Percentiles rank a stretch among this genome's conserved stretches.
phyloP scores from a whole-genome alignment of 805 yeast genomes.

The Scheffersomyces stipitis region DNA sequence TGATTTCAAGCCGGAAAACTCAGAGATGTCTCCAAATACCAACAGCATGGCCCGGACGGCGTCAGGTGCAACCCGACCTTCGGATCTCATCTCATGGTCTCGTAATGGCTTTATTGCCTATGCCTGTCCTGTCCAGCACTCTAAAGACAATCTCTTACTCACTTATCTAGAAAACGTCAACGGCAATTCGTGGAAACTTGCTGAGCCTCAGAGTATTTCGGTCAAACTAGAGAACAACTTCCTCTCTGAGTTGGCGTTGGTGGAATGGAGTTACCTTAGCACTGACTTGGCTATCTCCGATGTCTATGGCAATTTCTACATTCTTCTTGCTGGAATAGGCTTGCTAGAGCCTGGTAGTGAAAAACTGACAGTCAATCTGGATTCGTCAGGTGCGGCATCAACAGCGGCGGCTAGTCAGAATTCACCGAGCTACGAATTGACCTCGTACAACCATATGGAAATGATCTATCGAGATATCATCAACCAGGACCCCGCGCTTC shows the following conservation, averaged over 20 bases:
- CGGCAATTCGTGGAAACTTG: constrained; percentile 79
- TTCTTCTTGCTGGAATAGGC: constrained; percentile 43
- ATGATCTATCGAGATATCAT: constrained; percentile 46
- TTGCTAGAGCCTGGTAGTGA: constrained; percentile 31
- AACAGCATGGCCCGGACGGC: not conserved
- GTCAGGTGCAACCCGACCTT: not conserved
- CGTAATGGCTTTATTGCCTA: constrained; percentile 83
- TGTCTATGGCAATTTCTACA: constrained; percentile 57
- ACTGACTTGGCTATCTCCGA: constrained; percentile 83
- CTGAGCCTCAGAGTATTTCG: constrained; percentile 47
- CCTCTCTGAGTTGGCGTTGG: constrained; percentile 38
- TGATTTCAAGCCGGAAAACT: no score
- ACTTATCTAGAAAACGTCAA: constrained; percentile 72
- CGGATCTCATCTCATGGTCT: constrained; percentile 64
- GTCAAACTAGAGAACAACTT: constrained; percentile 26
- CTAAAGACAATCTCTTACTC: constrained; percentile 46
- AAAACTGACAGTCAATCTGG: constrained; percentile 24
- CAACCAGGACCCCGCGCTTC: constrained; percentile 9
- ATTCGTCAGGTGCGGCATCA: constrained; percentile 7
- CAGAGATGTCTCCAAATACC: no score
- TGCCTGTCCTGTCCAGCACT: constrained; percentile 37
- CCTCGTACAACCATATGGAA: constrained; percentile 47
- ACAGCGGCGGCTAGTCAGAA: constrained; percentile 29
- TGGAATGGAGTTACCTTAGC: constrained; percentile 77
- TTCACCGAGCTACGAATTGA: constrained; percentile 43